These are phyloP conservation scores for Quillaja saponaria DNA, from an alignment of 306 rosid genomes.

Conservation along the genomic window DNA sequence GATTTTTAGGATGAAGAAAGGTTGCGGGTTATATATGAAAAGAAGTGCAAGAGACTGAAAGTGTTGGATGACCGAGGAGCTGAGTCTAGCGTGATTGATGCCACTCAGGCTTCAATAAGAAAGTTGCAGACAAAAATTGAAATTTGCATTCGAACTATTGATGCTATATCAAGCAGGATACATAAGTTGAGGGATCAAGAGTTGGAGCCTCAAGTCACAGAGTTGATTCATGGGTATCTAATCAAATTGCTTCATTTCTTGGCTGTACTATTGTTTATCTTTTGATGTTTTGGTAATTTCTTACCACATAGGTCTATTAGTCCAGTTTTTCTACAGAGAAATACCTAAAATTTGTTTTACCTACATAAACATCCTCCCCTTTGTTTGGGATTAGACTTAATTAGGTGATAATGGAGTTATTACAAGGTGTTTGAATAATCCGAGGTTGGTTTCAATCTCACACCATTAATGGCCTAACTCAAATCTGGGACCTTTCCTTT, in stretches of 20 bases:
- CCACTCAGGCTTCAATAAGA: constrained; percentile 68
- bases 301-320: not conserved
- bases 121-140: constrained; percentile 77
- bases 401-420: constrained; percentile 10
- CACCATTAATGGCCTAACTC: constrained; percentile 15
- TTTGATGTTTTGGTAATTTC: constrained; percentile 10
- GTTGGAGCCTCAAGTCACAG: constrained; percentile 84
- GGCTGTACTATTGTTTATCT: constrained; percentile 23
- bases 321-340: not conserved
- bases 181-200: constrained; percentile 89
- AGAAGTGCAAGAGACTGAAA: constrained; percentile 75
- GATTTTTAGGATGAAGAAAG: constrained; percentile 84
- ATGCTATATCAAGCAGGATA: constrained; percentile 71
- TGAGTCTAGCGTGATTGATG: constrained; percentile 82
- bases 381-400: constrained; percentile 18
- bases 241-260: constrained; percentile 35
- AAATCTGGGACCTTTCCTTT: no score
- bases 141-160: constrained; percentile 76
- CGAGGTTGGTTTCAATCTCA: no score
- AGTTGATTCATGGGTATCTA: constrained; percentile 89
- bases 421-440: no score
- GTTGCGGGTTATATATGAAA: constrained; percentile 74
- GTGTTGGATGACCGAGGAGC: constrained; percentile 83
- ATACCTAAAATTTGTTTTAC: no score
- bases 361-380: no score